phyloP scores from a whole-genome alignment of 352 stramenopile species.

The Phytophthora syringae region DNA sequence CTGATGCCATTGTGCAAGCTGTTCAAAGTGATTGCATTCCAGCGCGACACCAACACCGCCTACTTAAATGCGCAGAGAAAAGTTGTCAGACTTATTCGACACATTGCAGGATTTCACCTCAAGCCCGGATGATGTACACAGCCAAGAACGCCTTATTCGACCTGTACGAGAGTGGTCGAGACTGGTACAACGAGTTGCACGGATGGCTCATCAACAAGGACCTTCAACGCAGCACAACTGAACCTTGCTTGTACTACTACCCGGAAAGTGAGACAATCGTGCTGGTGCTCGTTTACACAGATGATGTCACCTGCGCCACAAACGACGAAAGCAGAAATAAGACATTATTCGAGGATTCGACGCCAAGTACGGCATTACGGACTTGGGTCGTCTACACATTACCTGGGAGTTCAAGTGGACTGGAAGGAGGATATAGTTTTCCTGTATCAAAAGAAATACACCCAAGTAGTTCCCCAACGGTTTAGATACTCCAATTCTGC shows the following conservation, averaged over 20 bases:
- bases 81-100: neutral
- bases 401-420: neutral
- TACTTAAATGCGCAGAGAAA: conserved; percentile 12
- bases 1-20: neutral
- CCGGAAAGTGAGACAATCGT: neutral
- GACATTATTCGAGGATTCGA: conserved; percentile 6
- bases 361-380: conserved; percentile 4
- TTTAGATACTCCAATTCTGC: conserved; percentile 3
- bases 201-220: neutral
- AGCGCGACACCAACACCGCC: conserved; percentile 11
- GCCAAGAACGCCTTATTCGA: neutral
- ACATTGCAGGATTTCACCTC: neutral
- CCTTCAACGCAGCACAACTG: neutral
- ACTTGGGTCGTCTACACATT: neutral
- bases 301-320: conserved; percentile 11
- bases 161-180: conserved; percentile 2
- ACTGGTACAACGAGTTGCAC: conserved; percentile 6
- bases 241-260: conserved; percentile 13
- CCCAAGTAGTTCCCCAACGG: neutral
- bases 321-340: conserved; percentile 4
- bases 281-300: conserved; percentile 5
- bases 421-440: neutral
- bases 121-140: neutral
- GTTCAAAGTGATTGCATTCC: neutral
- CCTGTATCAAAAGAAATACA: neutral